Conservation (phyloP, 1,139 yeast genomes). For the Schwanniomyces etchellsii region DNA sequence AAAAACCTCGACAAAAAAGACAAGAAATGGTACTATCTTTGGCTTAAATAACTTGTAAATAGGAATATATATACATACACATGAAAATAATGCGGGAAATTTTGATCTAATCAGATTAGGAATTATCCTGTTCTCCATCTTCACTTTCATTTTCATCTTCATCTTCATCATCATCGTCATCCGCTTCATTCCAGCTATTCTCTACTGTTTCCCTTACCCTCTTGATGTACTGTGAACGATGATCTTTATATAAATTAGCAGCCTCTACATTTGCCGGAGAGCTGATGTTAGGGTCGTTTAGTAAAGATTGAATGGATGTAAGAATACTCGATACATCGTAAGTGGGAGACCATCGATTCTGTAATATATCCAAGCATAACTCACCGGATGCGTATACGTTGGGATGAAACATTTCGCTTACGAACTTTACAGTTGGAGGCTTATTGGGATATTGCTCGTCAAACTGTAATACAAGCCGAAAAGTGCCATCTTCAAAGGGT, state of each 20-base stretch:
- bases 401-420: conserved; percentile 96
- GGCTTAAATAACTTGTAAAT: conserved; percentile 14
- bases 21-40: conserved; percentile 23
- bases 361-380: conserved; percentile 89
- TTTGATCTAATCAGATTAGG: conserved; percentile 1
- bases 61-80: conserved; percentile 5
- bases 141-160: conserved; percentile 45
- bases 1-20: conserved; percentile 2
- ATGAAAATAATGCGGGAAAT: neutral
- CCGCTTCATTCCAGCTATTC: conserved; percentile 70
- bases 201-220: conserved; percentile 94
- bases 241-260: conserved; percentile 91
- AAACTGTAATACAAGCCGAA: conserved; percentile 77
- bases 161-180: conserved; percentile 59
- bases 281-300: conserved; percentile 93
- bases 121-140: conserved; percentile 2
- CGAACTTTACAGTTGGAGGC: conserved; percentile 88
- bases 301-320: conserved; percentile 78
- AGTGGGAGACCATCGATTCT: conserved; percentile 98
- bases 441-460: conserved; percentile 98
- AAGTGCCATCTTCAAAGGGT: conserved; percentile 97
- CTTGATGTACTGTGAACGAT: conserved; percentile 85
- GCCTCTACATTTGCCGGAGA: conserved; percentile 99
- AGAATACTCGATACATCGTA: conserved; percentile 96
- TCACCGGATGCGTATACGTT: conserved; percentile 96